Conservation (phyloP, 2,329 filamentous ascomycete genomes). For the Aspergillus caelatus region DNA sequence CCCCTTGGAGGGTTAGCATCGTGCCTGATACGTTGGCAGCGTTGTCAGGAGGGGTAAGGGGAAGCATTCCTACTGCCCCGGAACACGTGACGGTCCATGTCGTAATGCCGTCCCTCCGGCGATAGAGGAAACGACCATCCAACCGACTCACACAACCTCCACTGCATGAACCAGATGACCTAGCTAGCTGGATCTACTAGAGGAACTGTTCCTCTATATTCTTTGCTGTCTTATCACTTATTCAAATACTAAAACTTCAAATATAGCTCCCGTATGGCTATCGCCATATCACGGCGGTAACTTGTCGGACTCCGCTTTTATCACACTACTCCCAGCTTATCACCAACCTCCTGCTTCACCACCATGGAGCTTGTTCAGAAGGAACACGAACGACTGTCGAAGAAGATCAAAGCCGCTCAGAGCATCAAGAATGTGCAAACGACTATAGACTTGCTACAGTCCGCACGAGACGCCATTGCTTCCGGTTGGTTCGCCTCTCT, state of each 20-base stretch:
- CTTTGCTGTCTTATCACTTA: neutral
- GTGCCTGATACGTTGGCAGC: neutral
- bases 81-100: conserved; percentile 17
- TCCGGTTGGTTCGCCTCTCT: conserved; percentile 56
- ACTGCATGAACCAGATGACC: neutral
- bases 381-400: conserved; percentile 73
- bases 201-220: neutral
- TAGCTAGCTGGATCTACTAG: neutral
- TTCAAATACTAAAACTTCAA: neutral
- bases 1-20: too few species aligned
- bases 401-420: conserved; percentile 68
- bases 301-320: conserved; percentile 30
- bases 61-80: neutral
- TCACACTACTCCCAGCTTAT: neutral
- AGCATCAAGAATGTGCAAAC: conserved; percentile 79
- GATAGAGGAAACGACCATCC: neutral
- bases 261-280: conserved; percentile 26
- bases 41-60: conserved; percentile 12
- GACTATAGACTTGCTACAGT: conserved; percentile 75
- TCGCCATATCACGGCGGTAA: conserved; percentile 29
- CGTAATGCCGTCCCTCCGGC: conserved; percentile 12
- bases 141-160: neutral
- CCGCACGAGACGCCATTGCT: conserved; percentile 73
- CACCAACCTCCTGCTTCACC: conserved; percentile 11
- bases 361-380: conserved; percentile 68